These are phyloP conservation scores for Aspergillus diversus DNA, from an alignment of 495 filamentous ascomycete genomes.

Conservation along the genomic window DNA sequence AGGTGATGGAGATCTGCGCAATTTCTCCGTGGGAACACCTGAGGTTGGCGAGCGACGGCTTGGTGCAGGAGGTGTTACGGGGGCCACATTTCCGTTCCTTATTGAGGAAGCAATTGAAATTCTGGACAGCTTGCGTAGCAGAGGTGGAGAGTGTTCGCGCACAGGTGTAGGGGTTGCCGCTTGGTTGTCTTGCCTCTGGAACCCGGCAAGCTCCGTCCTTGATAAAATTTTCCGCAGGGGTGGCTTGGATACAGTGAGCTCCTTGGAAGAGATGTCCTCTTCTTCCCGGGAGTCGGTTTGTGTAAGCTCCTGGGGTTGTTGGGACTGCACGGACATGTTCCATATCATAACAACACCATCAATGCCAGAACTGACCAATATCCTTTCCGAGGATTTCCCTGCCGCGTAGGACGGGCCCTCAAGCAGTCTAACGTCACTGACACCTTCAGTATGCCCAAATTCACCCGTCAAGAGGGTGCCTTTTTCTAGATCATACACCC, in stretches of 20 bases:
- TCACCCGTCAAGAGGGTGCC: conserved; percentile 81
- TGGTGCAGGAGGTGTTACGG: conserved; percentile 37
- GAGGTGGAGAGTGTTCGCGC: conserved; percentile 66
- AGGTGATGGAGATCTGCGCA: conserved; percentile 51
- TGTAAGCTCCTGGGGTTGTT: conserved; percentile 36
- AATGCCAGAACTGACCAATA: conserved; percentile 73
- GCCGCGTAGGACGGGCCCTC: conserved; percentile 51
- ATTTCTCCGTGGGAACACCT: conserved; percentile 30
- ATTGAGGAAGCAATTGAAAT: conserved; percentile 41
- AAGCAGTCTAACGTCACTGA: conserved; percentile 79
- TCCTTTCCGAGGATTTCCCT: conserved; percentile 44
- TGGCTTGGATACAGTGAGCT: conserved; percentile 58
- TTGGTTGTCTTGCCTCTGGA: conserved; percentile 58
- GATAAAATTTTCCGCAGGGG: conserved; percentile 77
- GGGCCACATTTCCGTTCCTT: conserved; percentile 31
- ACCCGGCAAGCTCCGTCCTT: conserved; percentile 75
- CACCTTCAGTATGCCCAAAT: conserved; percentile 91
- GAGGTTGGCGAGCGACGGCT: conserved; percentile 41
- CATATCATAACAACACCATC: conserved; percentile 90
- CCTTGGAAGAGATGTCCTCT: conserved; percentile 47
- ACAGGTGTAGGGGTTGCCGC: conserved; percentile 55
- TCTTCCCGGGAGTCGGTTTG: conserved; percentile 33
- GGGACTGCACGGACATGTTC: conserved; percentile 57
- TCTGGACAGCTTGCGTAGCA: conserved; percentile 60
- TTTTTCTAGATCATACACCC: conserved; percentile 78